These are phyloP conservation scores for Amaranthus palmeri DNA, from an alignment of 148 eudicot genomes.

Conservation along the genomic window DNA sequence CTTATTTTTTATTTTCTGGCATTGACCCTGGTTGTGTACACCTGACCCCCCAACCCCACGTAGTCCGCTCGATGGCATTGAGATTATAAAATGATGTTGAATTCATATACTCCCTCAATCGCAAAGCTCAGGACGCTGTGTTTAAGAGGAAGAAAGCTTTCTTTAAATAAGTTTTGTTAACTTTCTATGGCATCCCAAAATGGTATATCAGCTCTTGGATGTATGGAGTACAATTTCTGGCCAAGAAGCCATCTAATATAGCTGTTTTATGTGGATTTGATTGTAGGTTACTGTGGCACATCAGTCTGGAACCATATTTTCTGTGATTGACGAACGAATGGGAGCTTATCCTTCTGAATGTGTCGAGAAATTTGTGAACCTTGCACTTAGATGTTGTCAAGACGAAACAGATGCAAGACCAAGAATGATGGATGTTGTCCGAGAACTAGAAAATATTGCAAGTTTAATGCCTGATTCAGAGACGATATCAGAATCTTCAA, in stretches of 20 bases:
- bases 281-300: conserved; percentile 50
- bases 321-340: conserved; percentile 52
- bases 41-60: no score
- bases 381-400: conserved; percentile 22
- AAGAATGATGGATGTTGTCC: conserved; percentile 19
- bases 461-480: conserved; percentile 11
- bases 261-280: not conserved
- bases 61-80: no score
- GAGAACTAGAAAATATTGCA: conserved; percentile 20
- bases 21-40: no score
- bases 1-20: no score
- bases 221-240: not conserved
- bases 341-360: conserved; percentile 64
- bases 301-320: conserved; percentile 46
- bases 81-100: no score
- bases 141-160: no score
- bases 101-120: no score
- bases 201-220: not conserved
- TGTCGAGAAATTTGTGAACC: conserved; percentile 15
- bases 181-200: not conserved
- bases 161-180: no score
- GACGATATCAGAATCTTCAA: conserved; percentile 15
- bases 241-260: not conserved
- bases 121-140: no score
- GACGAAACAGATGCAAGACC: conserved; percentile 24